phyloP scores from a whole-genome alignment of 208 protist genomes.

The Novymonas esmeraldas region DNA sequence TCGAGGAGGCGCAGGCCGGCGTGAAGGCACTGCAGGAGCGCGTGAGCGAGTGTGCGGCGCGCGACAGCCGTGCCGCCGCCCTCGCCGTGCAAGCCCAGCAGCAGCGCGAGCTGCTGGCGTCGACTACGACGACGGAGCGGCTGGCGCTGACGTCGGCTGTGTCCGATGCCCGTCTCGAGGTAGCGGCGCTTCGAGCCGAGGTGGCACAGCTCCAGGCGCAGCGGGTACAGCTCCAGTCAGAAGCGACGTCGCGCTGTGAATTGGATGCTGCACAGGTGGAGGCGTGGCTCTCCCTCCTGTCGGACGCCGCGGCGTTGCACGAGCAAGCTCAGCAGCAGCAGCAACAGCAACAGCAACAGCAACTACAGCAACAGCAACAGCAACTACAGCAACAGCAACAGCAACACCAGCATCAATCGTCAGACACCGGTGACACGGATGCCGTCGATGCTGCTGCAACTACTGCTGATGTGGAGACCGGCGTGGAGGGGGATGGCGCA shows the following conservation, averaged over 20 bases:
- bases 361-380: too few relatives aligned
- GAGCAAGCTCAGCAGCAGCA: background rate
- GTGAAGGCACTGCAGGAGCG: slow-evolving; percentile 24
- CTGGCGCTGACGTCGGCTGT: slow-evolving; percentile 3
- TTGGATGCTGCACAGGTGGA: background rate
- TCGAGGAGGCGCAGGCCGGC: slow-evolving; percentile 32
- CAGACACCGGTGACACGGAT: too few relatives aligned
- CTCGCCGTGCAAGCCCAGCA: slow-evolving; percentile 11
- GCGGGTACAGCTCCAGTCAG: background rate
- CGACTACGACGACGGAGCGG: slow-evolving; percentile 1
- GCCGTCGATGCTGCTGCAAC: background rate
- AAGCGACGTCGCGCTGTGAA: background rate
- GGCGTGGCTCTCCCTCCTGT: slow-evolving; percentile 2
- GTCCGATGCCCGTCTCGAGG: background rate
- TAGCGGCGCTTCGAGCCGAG: slow-evolving; percentile 10
- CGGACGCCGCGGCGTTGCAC: background rate
- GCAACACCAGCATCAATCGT: too few relatives aligned
- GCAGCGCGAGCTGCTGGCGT: background rate
- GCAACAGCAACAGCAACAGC: too few relatives aligned
- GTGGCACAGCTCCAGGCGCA: slow-evolving; percentile 13
- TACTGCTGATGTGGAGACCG: background rate
- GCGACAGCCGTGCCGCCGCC: slow-evolving; percentile 5
- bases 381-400: too few relatives aligned
- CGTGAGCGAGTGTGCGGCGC: slow-evolving; percentile 7
- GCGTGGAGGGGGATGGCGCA: background rate